Base-by-base conservation (phyloP, 176 grass and related monocot species). In the Aegilops longissima region DNA sequence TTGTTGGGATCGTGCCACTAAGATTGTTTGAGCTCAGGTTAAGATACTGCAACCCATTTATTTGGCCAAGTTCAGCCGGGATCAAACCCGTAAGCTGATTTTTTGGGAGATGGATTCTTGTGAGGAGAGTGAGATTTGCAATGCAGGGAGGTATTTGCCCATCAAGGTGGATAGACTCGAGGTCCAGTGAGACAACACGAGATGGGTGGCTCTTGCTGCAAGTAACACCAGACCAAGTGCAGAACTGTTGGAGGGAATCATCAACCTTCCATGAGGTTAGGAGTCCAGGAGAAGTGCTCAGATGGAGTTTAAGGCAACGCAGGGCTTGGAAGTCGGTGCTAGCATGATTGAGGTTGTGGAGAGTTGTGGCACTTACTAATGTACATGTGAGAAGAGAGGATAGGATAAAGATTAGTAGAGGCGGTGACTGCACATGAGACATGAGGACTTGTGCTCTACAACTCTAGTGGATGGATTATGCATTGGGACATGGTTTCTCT, bases 1-100 rank as follows among this genome's bases (percentile, higher is more conserved):
- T 40, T 16, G 13, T 8, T 12, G 91, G 91, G 35, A 93, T 81
- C 56, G 6, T 4, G 0, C 87, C 87, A 9, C 10, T 31, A 10
- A 92, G 13, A 11, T 45, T 16, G 74, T 92, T 92, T 21, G 38
- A 79, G 78, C 87, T 92, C 9, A 92, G 42, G 73, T 92, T 87
- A 16, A 89, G 79, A 44, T 83, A 74, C 13, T 44, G 30, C 5
- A 92, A n/a, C 16, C 58, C 56, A 72, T 68, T 49, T 27, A 92
- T n/a, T 17, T 24, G 21, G 21, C 85, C 87, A 6, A 95, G 40
- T 30, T 95, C 85, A 6, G n/a, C 8, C 1, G 90, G 90, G 1
- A 95, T 92, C 3, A 3, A 5, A 3, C 94, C 91, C 0, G 1
- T 31, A 3, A 93, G 5, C 6, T 31, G 5, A 40, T 90, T 90